phyloP scores from a whole-genome alignment of 108 stramenopile species.

The Halocafeteria seosinensis region DNA sequence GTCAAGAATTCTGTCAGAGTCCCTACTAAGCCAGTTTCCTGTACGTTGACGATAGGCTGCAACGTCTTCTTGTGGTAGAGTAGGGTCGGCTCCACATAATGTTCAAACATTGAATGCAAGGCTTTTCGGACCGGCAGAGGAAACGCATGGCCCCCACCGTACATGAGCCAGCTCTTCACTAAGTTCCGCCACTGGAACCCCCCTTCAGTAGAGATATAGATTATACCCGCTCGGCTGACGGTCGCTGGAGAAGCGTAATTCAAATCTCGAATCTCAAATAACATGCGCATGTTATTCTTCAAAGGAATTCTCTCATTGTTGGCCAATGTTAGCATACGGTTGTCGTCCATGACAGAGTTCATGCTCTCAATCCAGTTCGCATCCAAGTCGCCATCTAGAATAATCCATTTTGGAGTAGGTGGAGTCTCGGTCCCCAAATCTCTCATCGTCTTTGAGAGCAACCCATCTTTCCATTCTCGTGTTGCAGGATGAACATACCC shows the following conservation, averaged over 20 bases:
- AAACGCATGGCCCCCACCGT: neutral
- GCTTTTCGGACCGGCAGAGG: neutral
- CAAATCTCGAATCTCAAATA: conserved; percentile 38
- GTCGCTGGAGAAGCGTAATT: conserved; percentile 41
- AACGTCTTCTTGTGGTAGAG: conserved; percentile 18
- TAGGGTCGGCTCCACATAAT: conserved; percentile 21
- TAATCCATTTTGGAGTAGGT: conserved; percentile 37
- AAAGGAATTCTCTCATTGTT: conserved; percentile 44
- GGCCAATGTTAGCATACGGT: conserved; percentile 43
- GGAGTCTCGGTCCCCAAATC: conserved; percentile 17
- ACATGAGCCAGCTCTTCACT: conserved; percentile 17
- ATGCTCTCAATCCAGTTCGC: conserved; percentile 49
- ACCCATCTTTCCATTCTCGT: conserved; percentile 43
- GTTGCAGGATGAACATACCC: conserved; percentile 32
- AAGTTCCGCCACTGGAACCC: conserved; percentile 22
- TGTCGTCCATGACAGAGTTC: conserved; percentile 55
- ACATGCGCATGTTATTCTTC: conserved; percentile 38
- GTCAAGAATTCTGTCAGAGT: conserved; percentile 22
- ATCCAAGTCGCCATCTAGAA: conserved; percentile 44
- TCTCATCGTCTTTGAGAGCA: conserved; percentile 32
- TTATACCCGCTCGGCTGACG: conserved; percentile 38
- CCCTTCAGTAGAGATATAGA: conserved; percentile 26
- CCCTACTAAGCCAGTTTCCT: conserved; percentile 27
- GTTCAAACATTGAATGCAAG: conserved; percentile 19
- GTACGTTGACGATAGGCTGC: conserved; percentile 28